Evolutionary conservation across 1,284 basidiomycete genomes (phyloP).

Genomic region (Rhodotorula mucilaginosa): DNA sequence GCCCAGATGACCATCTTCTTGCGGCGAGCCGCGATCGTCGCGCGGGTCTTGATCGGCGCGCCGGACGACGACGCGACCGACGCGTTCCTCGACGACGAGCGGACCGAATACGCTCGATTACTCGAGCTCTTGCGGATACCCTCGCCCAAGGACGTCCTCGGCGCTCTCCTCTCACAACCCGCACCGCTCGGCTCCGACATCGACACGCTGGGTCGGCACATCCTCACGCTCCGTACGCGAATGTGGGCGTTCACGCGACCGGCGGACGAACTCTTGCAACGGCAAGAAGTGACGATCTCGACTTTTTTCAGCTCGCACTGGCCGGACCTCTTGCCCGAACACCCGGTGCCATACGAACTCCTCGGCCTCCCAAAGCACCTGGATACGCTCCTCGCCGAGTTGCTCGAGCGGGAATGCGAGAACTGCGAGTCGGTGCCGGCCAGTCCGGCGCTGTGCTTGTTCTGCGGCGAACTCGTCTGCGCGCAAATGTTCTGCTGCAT

Average conservation of each 20-base stretch:
- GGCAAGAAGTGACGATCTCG: background rate
- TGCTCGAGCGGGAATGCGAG: constrained; percentile 66
- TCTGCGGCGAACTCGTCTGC: constrained; percentile 86
- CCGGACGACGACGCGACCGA: constrained; percentile 2
- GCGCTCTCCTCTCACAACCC: background rate
- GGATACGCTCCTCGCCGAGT: constrained; percentile 76
- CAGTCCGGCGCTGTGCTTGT: constrained; percentile 85
- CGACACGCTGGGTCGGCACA: background rate
- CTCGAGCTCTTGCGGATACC: constrained; percentile 75
- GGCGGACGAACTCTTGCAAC: background rate
- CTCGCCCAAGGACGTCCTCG: constrained; percentile 63
- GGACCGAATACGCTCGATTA: constrained; percentile 72
- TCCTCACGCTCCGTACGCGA: constrained; percentile 8
- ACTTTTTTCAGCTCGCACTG: constrained; percentile 3
- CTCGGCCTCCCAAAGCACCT: constrained; percentile 75
- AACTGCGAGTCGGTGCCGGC: constrained; percentile 76
- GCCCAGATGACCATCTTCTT: constrained; percentile 62
- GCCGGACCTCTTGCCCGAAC: constrained; percentile 57
- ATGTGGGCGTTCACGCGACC: constrained; percentile 1
- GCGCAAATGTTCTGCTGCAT: constrained; percentile 90
- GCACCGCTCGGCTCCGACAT: background rate
- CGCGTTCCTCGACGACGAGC: constrained; percentile 4
- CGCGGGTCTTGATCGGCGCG: constrained; percentile 23
- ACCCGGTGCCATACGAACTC: constrained; percentile 80
- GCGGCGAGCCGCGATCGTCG: constrained; percentile 30